Base-by-base conservation (phyloP, 2,329 filamentous ascomycete genomes). In the Fusarium duplospermum region DNA sequence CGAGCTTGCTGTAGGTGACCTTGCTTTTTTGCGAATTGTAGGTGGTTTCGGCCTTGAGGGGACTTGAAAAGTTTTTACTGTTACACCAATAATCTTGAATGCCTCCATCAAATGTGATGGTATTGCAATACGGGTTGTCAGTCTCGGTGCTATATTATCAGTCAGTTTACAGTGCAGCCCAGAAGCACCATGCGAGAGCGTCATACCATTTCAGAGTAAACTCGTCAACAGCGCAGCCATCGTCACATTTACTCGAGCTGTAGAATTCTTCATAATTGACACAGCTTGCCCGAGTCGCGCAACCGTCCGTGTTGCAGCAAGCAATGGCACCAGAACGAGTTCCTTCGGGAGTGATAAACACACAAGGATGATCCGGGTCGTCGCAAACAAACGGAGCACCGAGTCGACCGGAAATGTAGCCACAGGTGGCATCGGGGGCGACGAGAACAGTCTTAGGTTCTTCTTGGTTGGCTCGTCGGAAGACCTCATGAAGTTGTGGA, bases 381-480 rank as follows among this genome's bases (percentile, higher is more conserved):
- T 75, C 76, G 70, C 87, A 88, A 14, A 80, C 84, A 72, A 83
- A 86, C 5, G 80, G 80, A 3, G 81, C 83, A 22, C 80, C 85
- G 14, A 81, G 64, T 31, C 79, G 80, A 35, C 83, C 87, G 33
- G 81, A 82, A 42, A 89, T 78, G 75, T 82, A 89, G 71, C 87
- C 87, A 67, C 87, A 89, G 0, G 85, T 87, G 69, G 87, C 86
- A 74, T 88, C 86, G 2, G 85, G 84, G 13, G 83, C 87, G 63
- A 86, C 76, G n/a, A 87, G 80, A 31, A 85, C 81, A 0, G 81
- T 85, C 42, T 52, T 36, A 1, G 31, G 54, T 20, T 72, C 69
- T 77, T 67, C 80, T 77, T 66, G 75, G 81, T 66, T 79, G 81
- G 35, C 79, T 59, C 72, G 69, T 66, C 72, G 74, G n/a, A 72